Conservation (phyloP, 345 rosid species). For the Leavenworthia alabamica region DNA sequence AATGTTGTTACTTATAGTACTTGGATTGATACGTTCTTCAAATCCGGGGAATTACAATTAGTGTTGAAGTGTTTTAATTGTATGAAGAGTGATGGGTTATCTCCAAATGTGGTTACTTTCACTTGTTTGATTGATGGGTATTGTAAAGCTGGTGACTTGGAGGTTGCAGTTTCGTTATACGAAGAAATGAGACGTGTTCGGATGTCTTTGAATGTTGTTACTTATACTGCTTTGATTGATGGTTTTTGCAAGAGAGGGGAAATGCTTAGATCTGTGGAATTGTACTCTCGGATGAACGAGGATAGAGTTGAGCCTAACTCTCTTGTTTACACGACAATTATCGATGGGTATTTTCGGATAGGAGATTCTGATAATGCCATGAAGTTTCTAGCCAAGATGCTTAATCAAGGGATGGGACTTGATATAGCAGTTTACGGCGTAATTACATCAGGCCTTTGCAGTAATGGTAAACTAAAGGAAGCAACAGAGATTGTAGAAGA, state of each 20-base stretch:
- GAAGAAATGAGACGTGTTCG: conserved; percentile 28
- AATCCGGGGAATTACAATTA: conserved; percentile 24
- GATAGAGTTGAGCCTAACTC: conserved; percentile 30
- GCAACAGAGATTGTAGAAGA: conserved; percentile 19
- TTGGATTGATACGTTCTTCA: conserved; percentile 40
- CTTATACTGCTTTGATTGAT: conserved; percentile 35
- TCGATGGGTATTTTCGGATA: conserved; percentile 34
- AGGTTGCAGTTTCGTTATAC: conserved; percentile 30
- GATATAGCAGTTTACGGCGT: conserved; percentile 36
- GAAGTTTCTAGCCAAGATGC: conserved; percentile 33
- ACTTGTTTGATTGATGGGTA: conserved; percentile 47
- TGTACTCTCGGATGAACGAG: conserved; percentile 26
- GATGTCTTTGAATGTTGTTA: conserved; percentile 32
- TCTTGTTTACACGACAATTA: conserved; percentile 32
- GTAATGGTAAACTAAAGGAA: conserved; percentile 30
- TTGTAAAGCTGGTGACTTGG: conserved; percentile 34
- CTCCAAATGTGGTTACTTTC: conserved; percentile 37
- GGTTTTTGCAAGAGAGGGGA: conserved; percentile 39
- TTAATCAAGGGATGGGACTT: conserved; percentile 29
- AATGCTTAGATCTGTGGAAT: conserved; percentile 31
- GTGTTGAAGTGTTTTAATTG: conserved; percentile 26
- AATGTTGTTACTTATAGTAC: conserved; percentile 40
- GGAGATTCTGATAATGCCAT: conserved; percentile 32
- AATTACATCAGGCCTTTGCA: conserved; percentile 34
- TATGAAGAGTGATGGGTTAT: conserved; percentile 35